Evolutionary conservation across 495 filamentous ascomycete genomes (phyloP).

Genomic region (Staphylotrichum longicolle): DNA sequence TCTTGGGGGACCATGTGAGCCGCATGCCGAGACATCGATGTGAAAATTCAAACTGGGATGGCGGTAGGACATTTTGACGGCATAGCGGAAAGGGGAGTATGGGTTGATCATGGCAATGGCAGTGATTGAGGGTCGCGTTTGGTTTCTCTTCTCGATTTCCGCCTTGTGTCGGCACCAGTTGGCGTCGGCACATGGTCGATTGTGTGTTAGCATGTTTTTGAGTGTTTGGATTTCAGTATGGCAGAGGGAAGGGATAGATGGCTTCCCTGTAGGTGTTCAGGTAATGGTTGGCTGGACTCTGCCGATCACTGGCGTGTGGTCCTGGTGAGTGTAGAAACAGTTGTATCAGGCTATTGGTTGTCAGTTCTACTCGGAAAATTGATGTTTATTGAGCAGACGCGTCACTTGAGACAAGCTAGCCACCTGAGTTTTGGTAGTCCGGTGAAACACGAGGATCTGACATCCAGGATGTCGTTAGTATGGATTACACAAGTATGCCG

Average conservation of each 20-base stretch:
- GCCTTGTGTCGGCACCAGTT: too few species aligned
- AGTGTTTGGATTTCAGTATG: neutral
- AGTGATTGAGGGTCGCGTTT: slow-evolving; percentile 1
- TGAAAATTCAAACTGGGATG: slow-evolving; percentile 25
- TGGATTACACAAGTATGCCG: neutral
- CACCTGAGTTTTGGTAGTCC: neutral
- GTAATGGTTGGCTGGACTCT: slow-evolving; percentile 16
- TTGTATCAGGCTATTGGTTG: slow-evolving; percentile 18
- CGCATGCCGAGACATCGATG: slow-evolving; percentile 9
- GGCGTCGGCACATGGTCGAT: neutral
- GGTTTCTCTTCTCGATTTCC: neutral
- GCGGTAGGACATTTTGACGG: slow-evolving; percentile 8
- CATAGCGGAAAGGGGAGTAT: slow-evolving; percentile 5
- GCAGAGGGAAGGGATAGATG: slow-evolving; percentile 14
- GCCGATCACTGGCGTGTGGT: slow-evolving; percentile 2
- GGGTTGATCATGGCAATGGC: slow-evolving; percentile 3
- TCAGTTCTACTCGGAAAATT: slow-evolving; percentile 1
- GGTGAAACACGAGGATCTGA: slow-evolving; percentile 1
- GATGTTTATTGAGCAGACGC: slow-evolving; percentile 12
- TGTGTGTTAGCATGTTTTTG: slow-evolving; percentile 7
- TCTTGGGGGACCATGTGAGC: neutral
- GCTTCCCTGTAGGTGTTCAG: neutral
- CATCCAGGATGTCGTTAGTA: neutral
- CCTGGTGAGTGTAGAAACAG: slow-evolving; percentile 18
- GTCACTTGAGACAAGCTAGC: slow-evolving; percentile 16